Evolutionary conservation across 495 filamentous ascomycete species (phyloP), one percentile per base, ranked within the genome.

Genomic region (Aspergillus wentii): DNA sequence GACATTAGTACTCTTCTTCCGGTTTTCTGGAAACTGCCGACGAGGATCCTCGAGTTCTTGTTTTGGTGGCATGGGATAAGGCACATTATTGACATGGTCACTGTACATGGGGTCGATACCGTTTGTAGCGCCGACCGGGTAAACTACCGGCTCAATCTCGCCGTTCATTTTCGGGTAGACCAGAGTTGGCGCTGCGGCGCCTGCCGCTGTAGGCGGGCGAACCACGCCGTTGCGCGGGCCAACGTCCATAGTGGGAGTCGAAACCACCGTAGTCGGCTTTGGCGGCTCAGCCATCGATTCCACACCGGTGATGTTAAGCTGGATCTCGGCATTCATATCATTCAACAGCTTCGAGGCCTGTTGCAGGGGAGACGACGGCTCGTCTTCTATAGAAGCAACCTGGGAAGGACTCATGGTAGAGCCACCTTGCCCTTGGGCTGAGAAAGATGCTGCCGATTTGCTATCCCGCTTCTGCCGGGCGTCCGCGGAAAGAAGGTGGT

Each of bases 81-180:
- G 89, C 27, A 96, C 91, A 47, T 94, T 95, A 64, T 88, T 76
- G 49, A 95, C 86, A 51, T 96, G 88, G 43, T 95, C 89, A 44
- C 85, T 83, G 52, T 91, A 90, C 76, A 91, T 90, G 6, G 89
- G 89, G 59, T 96, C 89, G 51, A 96, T 96, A 17, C 89, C 89
- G 42, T 89, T 83, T 4, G 82, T 89, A 33, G 87, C 78, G 1
- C 89, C 89, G 13, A 94, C 86, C 0, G 89, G 89, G 58, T 96
- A 96, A 11, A 95, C 88, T 42, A 94, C 73, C 38, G 80, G 79
- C 42, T 92, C 86, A 27, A 87, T 66, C 32, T 94, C 89, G 17
- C 64, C 64, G 30, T 58, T 64, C 55, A 70, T 63, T 46, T 75
- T 75, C 3, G 65, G 54, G 48, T 73, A 75, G 17, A 71, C 71